A percentile compares a stretch with the other conserved stretches of the same genome.
These are phyloP conservation scores for Hortiboletus campestris DNA, from an alignment of 768 basidiomycete species.

Conservation along the genomic window DNA sequence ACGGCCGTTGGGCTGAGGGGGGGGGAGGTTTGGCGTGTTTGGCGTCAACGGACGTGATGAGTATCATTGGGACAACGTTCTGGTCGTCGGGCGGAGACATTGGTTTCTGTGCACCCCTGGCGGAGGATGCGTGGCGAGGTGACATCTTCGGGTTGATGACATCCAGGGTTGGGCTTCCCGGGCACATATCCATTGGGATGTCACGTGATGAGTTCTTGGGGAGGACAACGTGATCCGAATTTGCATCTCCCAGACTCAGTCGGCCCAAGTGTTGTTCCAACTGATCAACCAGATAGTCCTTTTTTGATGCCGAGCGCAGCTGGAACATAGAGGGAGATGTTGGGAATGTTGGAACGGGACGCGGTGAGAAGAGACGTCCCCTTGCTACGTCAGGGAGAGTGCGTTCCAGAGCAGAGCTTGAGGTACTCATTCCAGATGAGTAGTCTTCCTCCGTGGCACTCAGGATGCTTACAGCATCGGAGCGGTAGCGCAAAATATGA, in stretches of 20 bases:
- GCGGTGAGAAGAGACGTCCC: background rate
- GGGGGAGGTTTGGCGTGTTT: slow-evolving; percentile 23
- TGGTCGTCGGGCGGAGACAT: background rate
- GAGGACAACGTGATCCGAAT: background rate
- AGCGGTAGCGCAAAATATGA: background rate
- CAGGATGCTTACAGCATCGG: slow-evolving; percentile 2
- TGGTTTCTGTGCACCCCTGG: background rate
- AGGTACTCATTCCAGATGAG: slow-evolving; percentile 15
- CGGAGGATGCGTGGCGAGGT: background rate
- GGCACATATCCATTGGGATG: slow-evolving; percentile 3
- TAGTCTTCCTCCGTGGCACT: slow-evolving; percentile 8
- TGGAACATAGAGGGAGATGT: slow-evolving; percentile 20
- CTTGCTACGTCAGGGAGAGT: background rate
- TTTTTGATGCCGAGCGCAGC: slow-evolving; percentile 17
- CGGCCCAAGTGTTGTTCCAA: slow-evolving; percentile 20
- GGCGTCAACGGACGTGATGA: slow-evolving; percentile 27
- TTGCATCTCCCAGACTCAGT: slow-evolving; percentile 17
- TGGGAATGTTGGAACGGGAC: slow-evolving; percentile 1
- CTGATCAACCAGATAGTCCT: slow-evolving; percentile 20
- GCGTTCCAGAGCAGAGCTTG: background rate
- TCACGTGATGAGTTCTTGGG: background rate
- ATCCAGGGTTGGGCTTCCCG: background rate
- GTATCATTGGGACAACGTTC: slow-evolving; percentile 18
- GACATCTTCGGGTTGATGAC: background rate
- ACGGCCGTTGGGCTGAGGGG: slow-evolving; percentile 6